These are phyloP conservation scores for Diaporthe sp. DNA, from an alignment of 2,329 filamentous ascomycete species.

Conservation along the genomic window DNA sequence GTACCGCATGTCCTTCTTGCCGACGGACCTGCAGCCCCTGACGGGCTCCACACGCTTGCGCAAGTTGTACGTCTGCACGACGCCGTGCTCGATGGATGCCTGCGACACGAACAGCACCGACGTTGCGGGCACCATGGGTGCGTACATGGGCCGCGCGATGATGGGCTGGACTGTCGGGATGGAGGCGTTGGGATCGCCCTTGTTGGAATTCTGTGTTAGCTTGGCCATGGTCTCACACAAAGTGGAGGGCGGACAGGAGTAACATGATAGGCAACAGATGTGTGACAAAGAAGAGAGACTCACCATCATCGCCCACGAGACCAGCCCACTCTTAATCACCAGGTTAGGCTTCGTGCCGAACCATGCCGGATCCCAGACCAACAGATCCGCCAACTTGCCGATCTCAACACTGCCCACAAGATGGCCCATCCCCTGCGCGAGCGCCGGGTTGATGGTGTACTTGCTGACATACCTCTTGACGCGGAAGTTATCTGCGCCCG, in stretches of 20 bases:
- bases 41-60: constrained; percentile 86
- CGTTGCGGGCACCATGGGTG: constrained; percentile 76
- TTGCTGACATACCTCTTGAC: constrained; percentile 95
- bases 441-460: constrained; percentile 94
- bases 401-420: constrained; percentile 88
- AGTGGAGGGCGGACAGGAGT: background rate
- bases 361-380: constrained; percentile 86
- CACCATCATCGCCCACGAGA: constrained; percentile 88
- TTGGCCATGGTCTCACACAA: background rate
- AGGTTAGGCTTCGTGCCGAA: constrained; percentile 89
- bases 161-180: constrained; percentile 92
- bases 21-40: constrained; percentile 77
- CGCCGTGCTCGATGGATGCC: constrained; percentile 76
- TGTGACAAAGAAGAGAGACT: constrained; percentile 43
- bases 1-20: constrained; percentile 91
- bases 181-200: constrained; percentile 85
- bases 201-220: constrained; percentile 13
- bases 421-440: constrained; percentile 92
- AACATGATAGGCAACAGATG: constrained; percentile 3
- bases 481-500: constrained; percentile 88
- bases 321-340: constrained; percentile 90
- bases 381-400: constrained; percentile 90
- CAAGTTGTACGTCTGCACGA: constrained; percentile 79
- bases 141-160: constrained; percentile 89
- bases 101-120: constrained; percentile 88